Percentiles rank a stretch among this genome's conserved stretches.
These are phyloP conservation scores for Cordyceps tenuipes DNA, from an alignment of 2,329 filamentous ascomycete species.

Conservation along the genomic window DNA sequence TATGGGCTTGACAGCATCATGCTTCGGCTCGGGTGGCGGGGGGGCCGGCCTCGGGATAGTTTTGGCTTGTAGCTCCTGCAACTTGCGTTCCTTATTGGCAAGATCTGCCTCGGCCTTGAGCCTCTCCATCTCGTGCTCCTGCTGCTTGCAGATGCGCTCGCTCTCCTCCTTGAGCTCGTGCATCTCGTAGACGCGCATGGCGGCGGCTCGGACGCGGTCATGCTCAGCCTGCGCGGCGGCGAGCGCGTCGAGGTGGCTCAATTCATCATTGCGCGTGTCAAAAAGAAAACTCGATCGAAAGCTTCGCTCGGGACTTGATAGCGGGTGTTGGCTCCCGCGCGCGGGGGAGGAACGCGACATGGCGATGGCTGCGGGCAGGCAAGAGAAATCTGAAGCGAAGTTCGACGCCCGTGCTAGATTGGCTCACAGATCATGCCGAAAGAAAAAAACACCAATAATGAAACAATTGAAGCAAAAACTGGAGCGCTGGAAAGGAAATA, in stretches of 20 bases:
- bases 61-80: slow-evolving; percentile 39
- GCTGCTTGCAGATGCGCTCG: slow-evolving; percentile 33
- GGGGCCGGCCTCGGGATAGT: slow-evolving; percentile 36
- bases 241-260: slow-evolving; percentile 57
- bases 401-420: not conserved
- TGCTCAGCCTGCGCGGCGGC: slow-evolving; percentile 58
- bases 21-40: slow-evolving; percentile 19
- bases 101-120: slow-evolving; percentile 36
- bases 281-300: slow-evolving; percentile 54
- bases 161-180: slow-evolving; percentile 39
- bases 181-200: slow-evolving; percentile 39
- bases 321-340: slow-evolving; percentile 27
- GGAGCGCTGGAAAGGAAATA: too few relatives aligned
- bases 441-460: not conserved
- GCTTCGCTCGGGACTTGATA: slow-evolving; percentile 33
- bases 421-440: slow-evolving; percentile 4
- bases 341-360: slow-evolving; percentile 39
- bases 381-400: not conserved
- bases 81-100: slow-evolving; percentile 38
- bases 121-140: slow-evolving; percentile 39
- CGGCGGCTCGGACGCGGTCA: slow-evolving; percentile 49
- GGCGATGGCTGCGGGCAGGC: slow-evolving; percentile 10
- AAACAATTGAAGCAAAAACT: not conserved
- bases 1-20: slow-evolving; percentile 10
- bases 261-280: slow-evolving; percentile 53